phyloP scores from a whole-genome alignment of 2,329 filamentous ascomycete genomes.

The Tolypocladium paradoxum region DNA sequence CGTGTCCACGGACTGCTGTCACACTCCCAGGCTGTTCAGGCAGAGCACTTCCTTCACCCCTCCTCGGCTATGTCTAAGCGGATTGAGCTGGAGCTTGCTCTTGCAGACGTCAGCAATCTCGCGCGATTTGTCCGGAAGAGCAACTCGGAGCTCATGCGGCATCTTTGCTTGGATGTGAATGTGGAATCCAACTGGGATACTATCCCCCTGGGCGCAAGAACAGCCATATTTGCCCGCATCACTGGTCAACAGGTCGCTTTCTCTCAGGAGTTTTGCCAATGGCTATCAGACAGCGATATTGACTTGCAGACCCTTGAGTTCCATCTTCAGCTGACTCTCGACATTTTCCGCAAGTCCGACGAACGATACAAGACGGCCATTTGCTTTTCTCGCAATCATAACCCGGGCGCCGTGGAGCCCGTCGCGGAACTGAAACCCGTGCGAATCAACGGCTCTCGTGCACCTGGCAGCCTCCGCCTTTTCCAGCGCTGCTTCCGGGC shows the following conservation, averaged over 20 bases:
- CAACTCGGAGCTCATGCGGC: conserved; percentile 20
- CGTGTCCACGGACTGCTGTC: conserved; percentile 15
- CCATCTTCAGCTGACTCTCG: conserved; percentile 13
- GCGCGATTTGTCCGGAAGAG: conserved; percentile 15
- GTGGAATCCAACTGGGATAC: conserved; percentile 21
- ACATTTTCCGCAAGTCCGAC: conserved; percentile 5
- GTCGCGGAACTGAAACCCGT: conserved; percentile 3
- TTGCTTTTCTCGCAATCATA: background rate
- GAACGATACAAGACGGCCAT: conserved; percentile 4
- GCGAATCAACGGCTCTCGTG: background rate
- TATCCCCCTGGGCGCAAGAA: conserved; percentile 16
- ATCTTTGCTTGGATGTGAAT: conserved; percentile 20
- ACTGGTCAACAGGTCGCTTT: conserved; percentile 11
- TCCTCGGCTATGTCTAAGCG: conserved; percentile 15
- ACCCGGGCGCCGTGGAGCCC: conserved; percentile 1
- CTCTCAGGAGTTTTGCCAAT: conserved; percentile 13
- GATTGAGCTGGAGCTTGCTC: conserved; percentile 22
- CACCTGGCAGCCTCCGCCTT: conserved; percentile 1
- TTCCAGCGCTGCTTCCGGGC: conserved; percentile 7
- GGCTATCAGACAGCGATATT: conserved; percentile 11
- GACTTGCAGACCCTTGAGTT: conserved; percentile 17
- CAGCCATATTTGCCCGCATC: conserved; percentile 19
- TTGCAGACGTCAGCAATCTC: conserved; percentile 13
- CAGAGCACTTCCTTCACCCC: conserved; percentile 20
- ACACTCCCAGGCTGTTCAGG: conserved; percentile 17